Evolutionary conservation across 1,139 yeast species (phyloP).

Genomic region (Debaryomyces fabryi): DNA sequence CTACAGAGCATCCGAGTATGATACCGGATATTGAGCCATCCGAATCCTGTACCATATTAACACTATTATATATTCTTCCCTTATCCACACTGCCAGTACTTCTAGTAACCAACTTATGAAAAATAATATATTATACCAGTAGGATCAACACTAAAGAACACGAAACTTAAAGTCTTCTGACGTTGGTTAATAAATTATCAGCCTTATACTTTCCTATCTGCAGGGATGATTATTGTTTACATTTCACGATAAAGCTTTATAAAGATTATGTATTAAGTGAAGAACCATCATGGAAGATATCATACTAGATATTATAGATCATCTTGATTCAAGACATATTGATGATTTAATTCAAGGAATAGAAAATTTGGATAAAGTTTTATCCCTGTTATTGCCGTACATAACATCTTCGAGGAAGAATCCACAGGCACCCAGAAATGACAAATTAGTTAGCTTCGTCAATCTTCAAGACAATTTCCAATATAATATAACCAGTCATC

Average conservation of each 20-base stretch:
- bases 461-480: constrained; percentile 55
- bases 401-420: constrained; percentile 21
- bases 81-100: too few species aligned
- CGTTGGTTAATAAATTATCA: background rate
- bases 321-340: constrained; percentile 17
- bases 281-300: constrained; percentile 17
- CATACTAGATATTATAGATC: constrained; percentile 20
- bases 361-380: constrained; percentile 20
- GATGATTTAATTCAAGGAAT: constrained; percentile 17
- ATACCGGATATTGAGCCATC: constrained; percentile 21
- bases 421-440: constrained; percentile 14
- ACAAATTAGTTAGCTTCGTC: constrained; percentile 40
- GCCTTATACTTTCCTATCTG: background rate
- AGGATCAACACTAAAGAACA: background rate
- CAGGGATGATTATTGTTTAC: constrained; percentile 10
- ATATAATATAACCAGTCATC: constrained; percentile 47
- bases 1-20: constrained; percentile 68
- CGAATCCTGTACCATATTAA: constrained; percentile 6
- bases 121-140: background rate
- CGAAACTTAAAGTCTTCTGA: background rate
- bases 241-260: constrained; percentile 3
- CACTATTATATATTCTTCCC: too few species aligned
- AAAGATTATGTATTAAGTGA: background rate
- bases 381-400: constrained; percentile 28
- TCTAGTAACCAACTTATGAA: background rate